These are phyloP conservation scores for Ilyonectria robusta DNA, from an alignment of 2,329 filamentous ascomycete genomes.

Conservation along the genomic window DNA sequence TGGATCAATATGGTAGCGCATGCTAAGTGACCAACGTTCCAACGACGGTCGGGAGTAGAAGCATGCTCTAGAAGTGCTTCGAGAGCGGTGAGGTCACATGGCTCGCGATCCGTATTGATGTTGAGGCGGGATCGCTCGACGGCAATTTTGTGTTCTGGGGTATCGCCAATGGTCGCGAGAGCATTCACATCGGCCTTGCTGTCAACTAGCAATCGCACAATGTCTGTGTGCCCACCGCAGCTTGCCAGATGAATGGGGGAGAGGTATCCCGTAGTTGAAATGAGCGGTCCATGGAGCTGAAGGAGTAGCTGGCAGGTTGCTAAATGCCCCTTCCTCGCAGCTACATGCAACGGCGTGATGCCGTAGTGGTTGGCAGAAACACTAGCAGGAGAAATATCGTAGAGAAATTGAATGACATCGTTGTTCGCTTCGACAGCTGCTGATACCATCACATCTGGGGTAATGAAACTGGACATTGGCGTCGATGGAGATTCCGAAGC, in stretches of 20 bases:
- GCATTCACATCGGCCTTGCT: not conserved
- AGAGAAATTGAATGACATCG: slow-evolving; percentile 4
- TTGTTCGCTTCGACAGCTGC: not conserved
- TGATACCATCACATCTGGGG: slow-evolving; percentile 11
- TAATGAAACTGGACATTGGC: not conserved
- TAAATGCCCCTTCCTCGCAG: slow-evolving; percentile 3
- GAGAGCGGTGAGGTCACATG: not conserved
- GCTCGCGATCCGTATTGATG: not conserved
- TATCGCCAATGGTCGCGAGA: not conserved
- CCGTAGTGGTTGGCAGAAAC: not conserved
- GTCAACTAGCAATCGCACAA: slow-evolving; percentile 8
- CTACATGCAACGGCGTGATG: slow-evolving; percentile 14
- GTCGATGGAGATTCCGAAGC: not conserved
- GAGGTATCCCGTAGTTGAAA: not conserved
- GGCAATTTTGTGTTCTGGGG: not conserved
- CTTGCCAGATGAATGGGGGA: slow-evolving; percentile 1
- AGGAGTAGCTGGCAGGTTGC: slow-evolving; percentile 3
- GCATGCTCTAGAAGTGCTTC: not conserved
- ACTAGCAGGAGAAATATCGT: not conserved
- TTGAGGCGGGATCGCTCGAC: not conserved
- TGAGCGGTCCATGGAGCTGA: not conserved
- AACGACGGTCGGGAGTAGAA: not conserved
- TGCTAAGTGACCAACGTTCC: not conserved
- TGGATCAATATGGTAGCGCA: not conserved
- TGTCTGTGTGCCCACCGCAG: not conserved